Conservation (phyloP, 2,329 filamentous ascomycete genomes). For the Lasiodiplodia sp. region DNA sequence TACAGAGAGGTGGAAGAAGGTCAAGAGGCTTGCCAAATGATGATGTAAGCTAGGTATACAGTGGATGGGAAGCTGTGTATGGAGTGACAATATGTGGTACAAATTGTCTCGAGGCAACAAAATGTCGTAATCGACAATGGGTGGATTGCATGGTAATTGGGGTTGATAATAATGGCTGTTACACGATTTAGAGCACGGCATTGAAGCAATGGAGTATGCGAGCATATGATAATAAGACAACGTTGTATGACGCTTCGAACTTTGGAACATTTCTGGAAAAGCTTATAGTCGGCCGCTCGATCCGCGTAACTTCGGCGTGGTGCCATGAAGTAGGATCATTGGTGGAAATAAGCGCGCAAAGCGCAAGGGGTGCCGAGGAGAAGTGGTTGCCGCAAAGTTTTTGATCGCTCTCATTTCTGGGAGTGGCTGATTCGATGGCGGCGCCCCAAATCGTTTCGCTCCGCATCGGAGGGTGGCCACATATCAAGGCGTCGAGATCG, state of each 20-base stretch:
- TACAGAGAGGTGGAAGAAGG: conserved; percentile 3
- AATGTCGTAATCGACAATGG: too few relatives aligned
- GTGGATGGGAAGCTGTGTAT: neutral
- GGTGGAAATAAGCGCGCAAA: neutral
- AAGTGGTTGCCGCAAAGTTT: neutral
- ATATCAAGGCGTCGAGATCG: neutral
- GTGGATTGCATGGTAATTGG: too few relatives aligned
- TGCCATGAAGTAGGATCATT: neutral
- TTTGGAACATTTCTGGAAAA: neutral
- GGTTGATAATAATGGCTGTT: neutral
- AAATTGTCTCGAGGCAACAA: too few relatives aligned
- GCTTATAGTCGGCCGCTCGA: neutral
- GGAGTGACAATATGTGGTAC: neutral
- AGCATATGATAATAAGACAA: neutral
- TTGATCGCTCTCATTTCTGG: neutral
- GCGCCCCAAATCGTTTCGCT: neutral
- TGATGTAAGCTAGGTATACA: too few relatives aligned
- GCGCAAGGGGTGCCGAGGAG: neutral
- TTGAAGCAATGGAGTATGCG: neutral
- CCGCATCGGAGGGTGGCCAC: neutral
- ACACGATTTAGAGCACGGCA: too few relatives aligned
- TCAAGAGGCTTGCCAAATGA: neutral
- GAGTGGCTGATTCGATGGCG: neutral
- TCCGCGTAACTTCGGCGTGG: neutral
- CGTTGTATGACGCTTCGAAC: neutral